Conservation (phyloP, 805 yeast species). For the Candida piceae region DNA sequence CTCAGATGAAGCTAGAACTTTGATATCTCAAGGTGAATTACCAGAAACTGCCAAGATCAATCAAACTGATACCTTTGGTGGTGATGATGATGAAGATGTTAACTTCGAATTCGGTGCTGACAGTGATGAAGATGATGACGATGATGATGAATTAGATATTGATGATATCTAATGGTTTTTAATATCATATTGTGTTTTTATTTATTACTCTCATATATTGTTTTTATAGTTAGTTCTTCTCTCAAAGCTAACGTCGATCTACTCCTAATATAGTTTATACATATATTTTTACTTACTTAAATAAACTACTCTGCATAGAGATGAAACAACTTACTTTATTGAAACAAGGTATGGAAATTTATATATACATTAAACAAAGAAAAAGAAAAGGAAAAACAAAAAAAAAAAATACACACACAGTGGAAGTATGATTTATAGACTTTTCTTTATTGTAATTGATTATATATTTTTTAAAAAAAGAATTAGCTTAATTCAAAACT, state of each 20-base stretch:
- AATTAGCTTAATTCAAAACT: slow-evolving; percentile 51
- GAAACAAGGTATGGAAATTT: too few relatives aligned
- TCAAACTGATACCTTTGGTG: slow-evolving; percentile 96
- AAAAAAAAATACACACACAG: too few relatives aligned
- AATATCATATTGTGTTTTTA: background rate
- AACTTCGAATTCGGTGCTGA: slow-evolving; percentile 97
- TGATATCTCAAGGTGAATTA: slow-evolving; percentile 92
- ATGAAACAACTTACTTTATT: too few relatives aligned
- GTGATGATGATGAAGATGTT: slow-evolving; percentile 94
- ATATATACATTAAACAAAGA: too few relatives aligned
- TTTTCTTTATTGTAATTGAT: too few relatives aligned
- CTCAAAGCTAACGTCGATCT: too few relatives aligned
- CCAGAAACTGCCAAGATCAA: slow-evolving; percentile 97
- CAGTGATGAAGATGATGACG: slow-evolving; percentile 70
- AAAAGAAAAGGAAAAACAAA: too few relatives aligned
- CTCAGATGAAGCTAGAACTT: slow-evolving; percentile 96
- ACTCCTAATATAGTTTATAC: too few relatives aligned
- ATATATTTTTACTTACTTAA: too few relatives aligned
- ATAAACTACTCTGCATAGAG: too few relatives aligned
- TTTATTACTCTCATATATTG: background rate
- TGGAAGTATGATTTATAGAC: too few relatives aligned
- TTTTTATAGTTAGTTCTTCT: background rate
- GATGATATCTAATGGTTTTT: slow-evolving; percentile 70
- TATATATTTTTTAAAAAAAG: too few relatives aligned
- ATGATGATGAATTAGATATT: slow-evolving; percentile 73